A percentile compares a stretch with the other conserved stretches of the same genome.
These are phyloP conservation scores for Cinnamomum chago DNA, from an alignment of 164 flowering plant genomes.

Conservation along the genomic window DNA sequence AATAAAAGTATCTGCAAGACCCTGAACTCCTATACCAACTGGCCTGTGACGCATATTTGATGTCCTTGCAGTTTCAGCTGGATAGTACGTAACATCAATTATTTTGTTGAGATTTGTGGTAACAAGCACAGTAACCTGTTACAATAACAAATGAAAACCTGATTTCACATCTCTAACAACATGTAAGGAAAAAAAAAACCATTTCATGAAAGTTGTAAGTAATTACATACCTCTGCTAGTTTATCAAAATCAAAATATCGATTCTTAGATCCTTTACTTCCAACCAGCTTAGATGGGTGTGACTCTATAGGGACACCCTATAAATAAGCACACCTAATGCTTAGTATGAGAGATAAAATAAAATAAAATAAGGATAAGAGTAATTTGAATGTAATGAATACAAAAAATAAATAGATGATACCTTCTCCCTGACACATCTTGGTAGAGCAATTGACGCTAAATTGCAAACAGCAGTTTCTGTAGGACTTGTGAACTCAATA, in stretches of 20 bases:
- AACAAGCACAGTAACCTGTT: constrained; percentile 66
- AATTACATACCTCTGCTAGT: constrained; percentile 72
- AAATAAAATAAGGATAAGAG: too few species aligned
- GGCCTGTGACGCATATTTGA: constrained; percentile 90
- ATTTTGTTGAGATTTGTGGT: constrained; percentile 86
- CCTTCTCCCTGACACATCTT: constrained; percentile 90
- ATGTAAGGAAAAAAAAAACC: neutral
- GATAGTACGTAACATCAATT: constrained; percentile 89
- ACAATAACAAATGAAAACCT: constrained; percentile 5
- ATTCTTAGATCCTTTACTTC: constrained; percentile 67
- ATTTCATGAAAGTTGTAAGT: neutral
- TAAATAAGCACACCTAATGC: constrained; percentile 1
- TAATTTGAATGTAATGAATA: neutral
- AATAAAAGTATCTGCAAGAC: constrained; percentile 94
- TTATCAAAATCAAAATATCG: constrained; percentile 94
- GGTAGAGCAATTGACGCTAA: constrained; percentile 97
- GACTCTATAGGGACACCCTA: constrained; percentile 79
- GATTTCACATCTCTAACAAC: neutral
- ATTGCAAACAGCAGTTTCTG: constrained; percentile 99
- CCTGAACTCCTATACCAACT: constrained; percentile 96
- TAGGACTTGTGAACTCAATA: constrained; percentile 89
- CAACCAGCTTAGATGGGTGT: constrained; percentile 83
- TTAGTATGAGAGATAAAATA: neutral
- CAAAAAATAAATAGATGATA: constrained; percentile 5
- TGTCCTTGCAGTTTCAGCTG: constrained; percentile 87